phyloP scores from a whole-genome alignment of 495 filamentous ascomycete species.

The Saxispiralis lemnorum region DNA sequence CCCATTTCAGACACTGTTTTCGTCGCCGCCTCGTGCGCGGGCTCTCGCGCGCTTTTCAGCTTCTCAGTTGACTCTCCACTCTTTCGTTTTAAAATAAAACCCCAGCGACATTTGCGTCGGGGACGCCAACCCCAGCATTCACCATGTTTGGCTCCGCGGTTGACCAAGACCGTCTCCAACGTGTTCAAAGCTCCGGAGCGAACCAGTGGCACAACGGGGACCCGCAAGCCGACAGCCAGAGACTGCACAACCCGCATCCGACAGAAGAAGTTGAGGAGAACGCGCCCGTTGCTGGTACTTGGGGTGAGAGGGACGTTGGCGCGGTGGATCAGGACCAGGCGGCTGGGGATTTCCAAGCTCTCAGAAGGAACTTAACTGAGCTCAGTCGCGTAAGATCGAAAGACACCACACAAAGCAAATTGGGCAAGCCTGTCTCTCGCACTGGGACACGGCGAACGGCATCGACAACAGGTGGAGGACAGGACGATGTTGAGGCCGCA shows the following conservation, averaged over 20 bases:
- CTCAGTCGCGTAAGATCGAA: conserved; percentile 37
- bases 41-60: not conserved
- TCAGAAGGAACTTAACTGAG: conserved; percentile 45
- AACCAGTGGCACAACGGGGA: conserved; percentile 16
- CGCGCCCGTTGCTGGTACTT: conserved; percentile 34
- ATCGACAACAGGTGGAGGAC: conserved; percentile 3
- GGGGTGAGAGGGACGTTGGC: conserved; percentile 57
- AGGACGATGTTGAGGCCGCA: conserved; percentile 9
- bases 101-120: not conserved
- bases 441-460: conserved; percentile 6
- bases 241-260: conserved; percentile 1
- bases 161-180: conserved; percentile 9
- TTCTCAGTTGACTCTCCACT: not conserved
- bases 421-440: not conserved
- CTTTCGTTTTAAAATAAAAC: no score
- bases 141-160: conserved; percentile 10
- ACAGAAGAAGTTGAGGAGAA: conserved; percentile 9
- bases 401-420: conserved; percentile 1
- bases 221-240: conserved; percentile 1
- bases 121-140: not conserved
- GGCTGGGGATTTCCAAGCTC: conserved; percentile 53
- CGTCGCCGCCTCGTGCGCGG: not conserved
- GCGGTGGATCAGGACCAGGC: conserved; percentile 44
- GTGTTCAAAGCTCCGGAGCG: conserved; percentile 1
- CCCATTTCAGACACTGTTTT: not conserved